Base-by-base conservation (phyloP, 352 stramenopile species). In the Pythium dissotocum region DNA sequence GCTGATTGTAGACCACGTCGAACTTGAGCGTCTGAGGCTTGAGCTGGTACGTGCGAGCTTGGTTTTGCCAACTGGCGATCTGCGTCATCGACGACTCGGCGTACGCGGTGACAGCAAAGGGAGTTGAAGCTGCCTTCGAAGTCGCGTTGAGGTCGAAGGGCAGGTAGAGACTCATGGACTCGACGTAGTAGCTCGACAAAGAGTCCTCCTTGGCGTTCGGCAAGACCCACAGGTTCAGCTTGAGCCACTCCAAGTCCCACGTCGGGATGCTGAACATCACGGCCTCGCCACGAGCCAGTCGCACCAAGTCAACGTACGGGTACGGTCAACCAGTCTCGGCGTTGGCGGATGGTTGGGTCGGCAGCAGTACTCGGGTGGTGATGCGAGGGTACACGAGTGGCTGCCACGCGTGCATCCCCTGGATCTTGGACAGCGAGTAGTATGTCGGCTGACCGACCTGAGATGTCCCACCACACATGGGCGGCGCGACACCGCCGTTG, bases 201-300 rank as follows among this genome's bases (percentile, higher is more conserved):
- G 46, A 52, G 30, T 65, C 48, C 8, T 33, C 46, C 35, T 58
- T 49, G 48, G 59, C 49, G 35, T 58, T 58, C 16, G 30, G 49
- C 0, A 51, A 35, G 10, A 65, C 48, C 59, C 46, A 65, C 24
- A 51, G 35, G 44, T 65, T 59, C 7, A 33, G 48, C 32, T 65
- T 65, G 33, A 65, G 59, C 59, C 59, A 65, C 2, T 58, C 59
- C 1, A 65, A 26, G 49, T 64, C 58, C 58, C 58, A 64, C 5
- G 33, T 30, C 0, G 58, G 58, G 16, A 57, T 18, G 14, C 42
- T 51, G 13, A 67, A 67, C 7, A 28, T 13, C 24, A 67, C 60
- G 9, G n/a, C 0, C 4, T 24, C 26, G 32, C 60, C 60, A 2
- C 3, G 33, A 9, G 49, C 51, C 1, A 67, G 24, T 4, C 7